Evolutionary conservation across 1,284 basidiomycete genomes (phyloP).

Genomic region (Ustilago esculenta): DNA sequence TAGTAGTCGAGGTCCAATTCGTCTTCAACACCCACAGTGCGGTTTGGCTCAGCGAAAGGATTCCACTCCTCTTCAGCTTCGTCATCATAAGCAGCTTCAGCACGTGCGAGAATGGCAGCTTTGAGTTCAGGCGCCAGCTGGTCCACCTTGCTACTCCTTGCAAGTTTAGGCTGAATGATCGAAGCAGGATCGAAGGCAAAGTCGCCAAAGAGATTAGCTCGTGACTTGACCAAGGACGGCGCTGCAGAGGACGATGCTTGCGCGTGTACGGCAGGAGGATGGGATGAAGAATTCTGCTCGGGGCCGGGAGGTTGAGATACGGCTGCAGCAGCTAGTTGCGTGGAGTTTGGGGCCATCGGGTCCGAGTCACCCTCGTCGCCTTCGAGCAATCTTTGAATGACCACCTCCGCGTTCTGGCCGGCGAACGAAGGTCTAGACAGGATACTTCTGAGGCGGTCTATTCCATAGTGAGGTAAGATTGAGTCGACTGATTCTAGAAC

Average conservation of each 20-base stretch:
- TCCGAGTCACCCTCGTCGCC: slow-evolving; percentile 33
- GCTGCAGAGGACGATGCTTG: slow-evolving; percentile 2
- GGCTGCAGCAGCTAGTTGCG: background rate
- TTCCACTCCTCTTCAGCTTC: slow-evolving; percentile 52
- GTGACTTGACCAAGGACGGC: slow-evolving; percentile 28
- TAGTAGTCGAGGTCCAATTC: slow-evolving; percentile 48
- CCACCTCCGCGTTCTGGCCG: slow-evolving; percentile 31
- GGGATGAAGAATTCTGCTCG: background rate
- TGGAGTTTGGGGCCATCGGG: background rate
- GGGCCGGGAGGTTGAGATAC: background rate
- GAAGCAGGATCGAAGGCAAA: slow-evolving; percentile 28
- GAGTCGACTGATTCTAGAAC: slow-evolving; percentile 37
- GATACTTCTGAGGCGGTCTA: slow-evolving; percentile 21
- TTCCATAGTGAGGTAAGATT: slow-evolving; percentile 41
- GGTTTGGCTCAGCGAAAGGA: slow-evolving; percentile 25
- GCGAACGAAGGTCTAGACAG: slow-evolving; percentile 34
- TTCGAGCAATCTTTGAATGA: slow-evolving; percentile 45
- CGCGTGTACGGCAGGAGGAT: background rate
- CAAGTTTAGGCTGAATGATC: slow-evolving; percentile 18
- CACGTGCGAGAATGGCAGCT: slow-evolving; percentile 47
- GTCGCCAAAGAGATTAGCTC: slow-evolving; percentile 48
- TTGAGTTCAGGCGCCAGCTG: slow-evolving; percentile 44
- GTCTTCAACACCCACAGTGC: slow-evolving; percentile 47
- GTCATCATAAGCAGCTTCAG: slow-evolving; percentile 46
- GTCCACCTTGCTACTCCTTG: slow-evolving; percentile 16